phyloP scores from a whole-genome alignment of 768 basidiomycete species.

The Tremella mesenterica region DNA sequence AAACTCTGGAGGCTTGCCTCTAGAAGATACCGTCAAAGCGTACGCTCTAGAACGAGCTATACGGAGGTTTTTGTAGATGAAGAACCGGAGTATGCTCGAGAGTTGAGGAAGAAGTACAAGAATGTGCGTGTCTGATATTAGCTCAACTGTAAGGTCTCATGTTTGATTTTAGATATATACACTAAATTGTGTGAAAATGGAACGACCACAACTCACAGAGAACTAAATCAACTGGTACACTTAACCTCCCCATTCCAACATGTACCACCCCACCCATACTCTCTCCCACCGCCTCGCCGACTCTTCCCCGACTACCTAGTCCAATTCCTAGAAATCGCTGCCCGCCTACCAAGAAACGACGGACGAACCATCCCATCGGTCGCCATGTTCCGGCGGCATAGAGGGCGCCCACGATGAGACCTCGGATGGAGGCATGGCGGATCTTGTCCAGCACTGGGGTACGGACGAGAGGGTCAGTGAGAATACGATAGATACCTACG shows the following conservation, averaged over 20 bases:
- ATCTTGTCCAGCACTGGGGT: slow-evolving; percentile 74
- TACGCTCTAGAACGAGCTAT: slow-evolving; percentile 56
- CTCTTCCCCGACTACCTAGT: slow-evolving; percentile 7
- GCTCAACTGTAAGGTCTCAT: background rate
- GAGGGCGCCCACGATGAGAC: slow-evolving; percentile 56
- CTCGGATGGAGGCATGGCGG: slow-evolving; percentile 63
- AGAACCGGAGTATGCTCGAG: slow-evolving; percentile 67
- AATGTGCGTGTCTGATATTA: slow-evolving; percentile 58
- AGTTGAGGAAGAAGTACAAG: slow-evolving; percentile 67
- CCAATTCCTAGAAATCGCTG: slow-evolving; percentile 18
- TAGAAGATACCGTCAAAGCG: slow-evolving; percentile 68
- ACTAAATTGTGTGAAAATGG: background rate
- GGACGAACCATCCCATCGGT: slow-evolving; percentile 51
- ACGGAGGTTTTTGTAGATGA: slow-evolving; percentile 71
- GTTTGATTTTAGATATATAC: background rate
- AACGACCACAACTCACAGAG: slow-evolving; percentile 20
- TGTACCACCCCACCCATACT: slow-evolving; percentile 13
- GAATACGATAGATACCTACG: slow-evolving; percentile 73
- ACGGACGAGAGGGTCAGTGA: slow-evolving; percentile 62
- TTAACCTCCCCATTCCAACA: slow-evolving; percentile 15
- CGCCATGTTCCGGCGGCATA: slow-evolving; percentile 62
- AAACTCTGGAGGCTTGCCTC: slow-evolving; percentile 72
- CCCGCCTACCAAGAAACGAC: slow-evolving; percentile 25
- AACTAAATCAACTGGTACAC: slow-evolving; percentile 23
- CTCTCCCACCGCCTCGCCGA: slow-evolving; percentile 15